A percentile compares a stretch with the other conserved stretches of the same genome.
Evolutionary conservation across 768 basidiomycete species (phyloP).

Genomic region (Dacryopinax spathularia): DNA sequence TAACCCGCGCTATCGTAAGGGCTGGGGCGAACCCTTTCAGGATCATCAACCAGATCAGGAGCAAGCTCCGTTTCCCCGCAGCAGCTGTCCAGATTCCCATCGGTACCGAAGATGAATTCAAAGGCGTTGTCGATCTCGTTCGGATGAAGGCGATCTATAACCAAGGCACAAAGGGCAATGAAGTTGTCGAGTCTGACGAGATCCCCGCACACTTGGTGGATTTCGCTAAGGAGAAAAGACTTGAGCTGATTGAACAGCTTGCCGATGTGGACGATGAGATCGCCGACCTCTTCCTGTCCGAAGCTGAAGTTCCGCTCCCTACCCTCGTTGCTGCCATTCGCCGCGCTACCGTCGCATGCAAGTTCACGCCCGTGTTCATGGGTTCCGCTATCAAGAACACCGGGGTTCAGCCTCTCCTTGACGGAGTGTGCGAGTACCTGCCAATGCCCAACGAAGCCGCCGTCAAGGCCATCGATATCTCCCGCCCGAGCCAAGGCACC

Average conservation of each 20-base stretch:
- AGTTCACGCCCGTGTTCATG: slow-evolving; percentile 92
- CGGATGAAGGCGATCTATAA: slow-evolving; percentile 92
- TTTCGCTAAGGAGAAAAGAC: slow-evolving; percentile 68
- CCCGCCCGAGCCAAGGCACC: slow-evolving; percentile 34
- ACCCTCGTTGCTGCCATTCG: slow-evolving; percentile 78
- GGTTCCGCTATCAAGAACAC: slow-evolving; percentile 98
- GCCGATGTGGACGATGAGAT: slow-evolving; percentile 94
- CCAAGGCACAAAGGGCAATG: slow-evolving; percentile 76
- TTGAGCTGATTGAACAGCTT: slow-evolving; percentile 84
- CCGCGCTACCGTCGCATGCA: slow-evolving; percentile 72
- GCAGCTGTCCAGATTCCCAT: slow-evolving; percentile 96
- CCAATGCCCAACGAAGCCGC: slow-evolving; percentile 72
- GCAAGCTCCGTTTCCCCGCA: slow-evolving; percentile 81
- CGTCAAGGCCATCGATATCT: slow-evolving; percentile 70
- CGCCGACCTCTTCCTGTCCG: slow-evolving; percentile 80
- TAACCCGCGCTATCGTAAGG: slow-evolving; percentile 29
- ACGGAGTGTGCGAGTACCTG: slow-evolving; percentile 91
- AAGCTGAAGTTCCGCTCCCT: slow-evolving; percentile 53
- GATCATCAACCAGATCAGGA: slow-evolving; percentile 78
- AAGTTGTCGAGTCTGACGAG: slow-evolving; percentile 69
- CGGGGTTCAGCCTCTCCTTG: slow-evolving; percentile 81
- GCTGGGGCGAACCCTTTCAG: slow-evolving; percentile 97
- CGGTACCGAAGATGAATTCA: slow-evolving; percentile 72
- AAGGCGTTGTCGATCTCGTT: slow-evolving; percentile 86
- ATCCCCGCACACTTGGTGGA: slow-evolving; percentile 65